Evolutionary conservation across 352 stramenopile species (phyloP).

Genomic region (Phytophthora crassamura): DNA sequence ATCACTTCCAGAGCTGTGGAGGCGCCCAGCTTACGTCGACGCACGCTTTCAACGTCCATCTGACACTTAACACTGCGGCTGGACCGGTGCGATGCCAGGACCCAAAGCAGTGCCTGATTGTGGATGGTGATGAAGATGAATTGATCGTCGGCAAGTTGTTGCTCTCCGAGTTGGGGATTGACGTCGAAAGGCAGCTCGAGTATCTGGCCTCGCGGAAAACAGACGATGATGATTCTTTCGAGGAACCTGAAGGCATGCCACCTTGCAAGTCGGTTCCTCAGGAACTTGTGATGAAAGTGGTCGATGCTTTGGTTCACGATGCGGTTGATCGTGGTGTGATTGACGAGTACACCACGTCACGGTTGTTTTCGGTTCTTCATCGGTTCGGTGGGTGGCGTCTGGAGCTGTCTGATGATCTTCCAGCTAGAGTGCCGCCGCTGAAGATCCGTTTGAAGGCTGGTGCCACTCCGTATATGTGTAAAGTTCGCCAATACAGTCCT

Average conservation of each 20-base stretch:
- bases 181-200: slow-evolving; percentile 8
- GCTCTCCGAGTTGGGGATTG: slow-evolving; percentile 5
- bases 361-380: background rate
- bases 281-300: slow-evolving; percentile 2
- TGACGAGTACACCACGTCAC: background rate
- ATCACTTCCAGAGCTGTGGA: slow-evolving; percentile 1
- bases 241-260: slow-evolving; percentile 3
- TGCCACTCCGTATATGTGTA: slow-evolving; percentile 10
- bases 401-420: slow-evolving; percentile 3
- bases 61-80: slow-evolving; percentile 13
- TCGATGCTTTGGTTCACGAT: slow-evolving; percentile 1
- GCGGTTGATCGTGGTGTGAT: no score
- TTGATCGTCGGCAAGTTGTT: slow-evolving; percentile 2
- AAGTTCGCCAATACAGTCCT: slow-evolving; percentile 11
- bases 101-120: slow-evolving; percentile 5
- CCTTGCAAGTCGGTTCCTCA: background rate
- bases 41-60: background rate
- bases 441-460: background rate
- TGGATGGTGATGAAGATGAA: slow-evolving; percentile 5
- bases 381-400: slow-evolving; percentile 8
- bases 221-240: slow-evolving; percentile 2
- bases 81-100: background rate
- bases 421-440: slow-evolving; percentile 1
- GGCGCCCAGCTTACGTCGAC: background rate
- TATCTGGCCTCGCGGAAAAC: background rate